Conservation (phyloP, 2,329 filamentous ascomycete species). For the Trichoderma sp. region DNA sequence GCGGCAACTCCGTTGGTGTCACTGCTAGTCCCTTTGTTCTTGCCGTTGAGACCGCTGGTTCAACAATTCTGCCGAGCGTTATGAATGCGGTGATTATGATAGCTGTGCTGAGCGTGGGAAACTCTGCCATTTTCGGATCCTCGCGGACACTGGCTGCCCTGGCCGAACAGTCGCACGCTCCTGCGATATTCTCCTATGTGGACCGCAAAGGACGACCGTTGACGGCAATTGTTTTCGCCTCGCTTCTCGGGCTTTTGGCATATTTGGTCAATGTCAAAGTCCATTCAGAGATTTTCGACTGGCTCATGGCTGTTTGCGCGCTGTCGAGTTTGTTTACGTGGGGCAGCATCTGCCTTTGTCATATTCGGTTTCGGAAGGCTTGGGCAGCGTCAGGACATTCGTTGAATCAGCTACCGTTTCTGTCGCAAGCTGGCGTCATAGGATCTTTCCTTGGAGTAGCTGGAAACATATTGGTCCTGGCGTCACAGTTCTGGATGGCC, state of each 20-base stretch:
- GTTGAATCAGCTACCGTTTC: background rate
- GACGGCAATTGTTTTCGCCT: background rate
- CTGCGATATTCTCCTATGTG: constrained; percentile 14
- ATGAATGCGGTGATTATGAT: constrained; percentile 16
- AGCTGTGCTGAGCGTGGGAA: constrained; percentile 12
- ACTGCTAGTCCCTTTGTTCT: constrained; percentile 6
- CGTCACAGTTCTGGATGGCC: constrained; percentile 16
- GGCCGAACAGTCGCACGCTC: constrained; percentile 15
- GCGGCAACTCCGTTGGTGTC: background rate
- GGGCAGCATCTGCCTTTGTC: constrained; percentile 20
- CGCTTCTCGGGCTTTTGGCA: constrained; percentile 1
- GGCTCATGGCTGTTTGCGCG: constrained; percentile 6
- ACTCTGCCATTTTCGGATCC: constrained; percentile 12
- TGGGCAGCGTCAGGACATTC: constrained; percentile 6
- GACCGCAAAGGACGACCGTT: constrained; percentile 12
- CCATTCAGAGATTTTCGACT: constrained; percentile 15
- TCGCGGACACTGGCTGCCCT: constrained; percentile 7
- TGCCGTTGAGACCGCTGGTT: constrained; percentile 9
- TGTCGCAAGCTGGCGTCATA: constrained; percentile 2
- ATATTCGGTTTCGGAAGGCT: constrained; percentile 14
- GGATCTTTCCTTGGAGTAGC: background rate
- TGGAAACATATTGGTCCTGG: constrained; percentile 3
- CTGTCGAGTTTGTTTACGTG: constrained; percentile 10
- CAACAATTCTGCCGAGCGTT: constrained; percentile 12
- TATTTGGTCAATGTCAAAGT: constrained; percentile 9